Evolutionary conservation across 495 filamentous ascomycete species (phyloP), one percentile per base, ranked within the genome.

Genomic region (Ascodesmis nigricans): DNA sequence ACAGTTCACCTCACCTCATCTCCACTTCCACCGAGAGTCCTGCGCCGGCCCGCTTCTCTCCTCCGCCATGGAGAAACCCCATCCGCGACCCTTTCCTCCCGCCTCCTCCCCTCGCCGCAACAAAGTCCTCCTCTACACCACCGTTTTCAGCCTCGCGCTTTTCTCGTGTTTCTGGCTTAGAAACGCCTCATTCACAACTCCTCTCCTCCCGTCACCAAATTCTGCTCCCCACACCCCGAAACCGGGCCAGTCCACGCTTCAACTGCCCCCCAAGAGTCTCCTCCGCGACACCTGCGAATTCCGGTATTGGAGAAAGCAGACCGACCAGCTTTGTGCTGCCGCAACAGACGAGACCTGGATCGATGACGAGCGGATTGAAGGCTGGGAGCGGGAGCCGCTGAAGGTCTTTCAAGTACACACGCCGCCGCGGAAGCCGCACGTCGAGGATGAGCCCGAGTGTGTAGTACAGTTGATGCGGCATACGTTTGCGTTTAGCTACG

Each of bases 401-500:
- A 59, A 71, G 37, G 66, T 67, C 41, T 78, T 79, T 36, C 65
- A 80, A 51, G 71, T 80, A 3, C 66, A 72, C 29, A 65, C 70
- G 38, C 76, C 76, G 7, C 35, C 35, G 15, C 23, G 6, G 6
- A 6, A 25, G 6, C 23, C 23, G 6, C 23, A 6, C 23, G 6
- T 11, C 23, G 23, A 25, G 23, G 0, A 64, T 79, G 2, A 53
- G 52, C 35, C 46, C 58, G 55, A 50, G 22, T 78, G 75, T 45
- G 55, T 59, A 16, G 40, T 66, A 2, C 30, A 67, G 20, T 53
- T 91, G 24, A 80, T 90, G 66, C 52, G 68, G 4, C 65, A 82
- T 55, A 60, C 61, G 2, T 91, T 90, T 56, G 78, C 61, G 1
- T 71, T 54, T 40, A 83, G 75, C 43, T 92, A 92, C 46, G 73